Base-by-base conservation (phyloP, 345 rosid species). In the Lumnitzera littorea region DNA sequence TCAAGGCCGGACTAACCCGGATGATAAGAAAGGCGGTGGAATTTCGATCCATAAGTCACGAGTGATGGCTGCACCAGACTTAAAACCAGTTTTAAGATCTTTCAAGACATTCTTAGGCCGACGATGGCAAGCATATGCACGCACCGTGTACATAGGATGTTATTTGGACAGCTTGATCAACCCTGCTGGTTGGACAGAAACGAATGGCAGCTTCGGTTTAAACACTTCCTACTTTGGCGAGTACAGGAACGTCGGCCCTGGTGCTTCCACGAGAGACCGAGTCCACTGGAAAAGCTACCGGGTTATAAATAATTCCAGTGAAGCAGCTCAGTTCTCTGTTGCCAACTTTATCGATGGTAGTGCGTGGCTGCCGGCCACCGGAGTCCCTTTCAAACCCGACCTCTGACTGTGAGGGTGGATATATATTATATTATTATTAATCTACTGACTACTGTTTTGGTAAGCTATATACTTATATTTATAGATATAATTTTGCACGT, bases 1-100 rank as follows among this genome's bases (percentile, higher is more conserved):
- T 2, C 96, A 85, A 72, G 96, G 88, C 17, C 77, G 94, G 50
- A 84, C 82, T 11, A 90, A 85, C 76, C 96, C 94, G 2, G 81
- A 82, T 64, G 94, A 92, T 58, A 92, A 80, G 20, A 20, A 20
- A 20, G 20, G 20, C 71, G 89, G 96, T 0, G 97, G 97, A 17
- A 85, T 92, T 50, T 71, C 84, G 2, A 87, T 92, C 68, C 96
- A 87, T 15, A 85, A 82, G 56, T 92, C 96, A 2, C 64, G 82
- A 57, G 86, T 92, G 46, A 50, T 82, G 85, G 88, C 96, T 1
- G 78, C 92, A 4, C 62, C 89, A 0, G 96, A 87, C 60, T 88
- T 92, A 2, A n/a, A 2, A 14, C 94, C 96, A 0, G 87, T 80
- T 46, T 52, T 83, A 0, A 24, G 68, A 54, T 75, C 73, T 0